A percentile compares a stretch with the other conserved stretches of the same genome.
Conservation (phyloP, 495 filamentous ascomycete species). For the Penicillium bialowiezense region DNA sequence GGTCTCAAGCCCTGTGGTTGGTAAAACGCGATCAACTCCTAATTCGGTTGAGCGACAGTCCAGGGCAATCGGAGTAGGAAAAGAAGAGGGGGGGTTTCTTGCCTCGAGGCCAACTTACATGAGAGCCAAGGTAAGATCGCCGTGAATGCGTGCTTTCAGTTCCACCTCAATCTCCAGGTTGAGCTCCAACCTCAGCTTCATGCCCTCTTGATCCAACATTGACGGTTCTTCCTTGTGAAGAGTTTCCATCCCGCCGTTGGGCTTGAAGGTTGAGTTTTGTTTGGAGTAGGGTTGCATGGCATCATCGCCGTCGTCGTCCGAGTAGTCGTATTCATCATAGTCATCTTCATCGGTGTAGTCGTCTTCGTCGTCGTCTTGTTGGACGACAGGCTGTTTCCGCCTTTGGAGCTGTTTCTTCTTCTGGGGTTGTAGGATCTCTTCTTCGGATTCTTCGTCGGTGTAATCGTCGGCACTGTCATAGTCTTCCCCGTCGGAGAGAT, state of each 20-base stretch:
- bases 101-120: slow-evolving; percentile 59
- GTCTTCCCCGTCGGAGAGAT: slow-evolving; percentile 39
- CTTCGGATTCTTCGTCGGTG: slow-evolving; percentile 34
- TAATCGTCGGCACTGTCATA: slow-evolving; percentile 36
- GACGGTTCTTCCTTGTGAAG: slow-evolving; percentile 27
- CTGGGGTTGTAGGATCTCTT: slow-evolving; percentile 9
- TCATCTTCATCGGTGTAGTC: slow-evolving; percentile 51
- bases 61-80: not conserved
- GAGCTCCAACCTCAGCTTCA: slow-evolving; percentile 75
- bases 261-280: slow-evolving; percentile 7
- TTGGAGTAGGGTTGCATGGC: slow-evolving; percentile 46
- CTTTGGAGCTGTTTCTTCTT: slow-evolving; percentile 33
- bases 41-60: slow-evolving; percentile 20
- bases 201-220: slow-evolving; percentile 44
- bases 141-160: slow-evolving; percentile 86
- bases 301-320: slow-evolving; percentile 26
- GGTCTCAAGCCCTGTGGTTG: slow-evolving; percentile 30
- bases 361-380: slow-evolving; percentile 22
- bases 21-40: slow-evolving; percentile 32
- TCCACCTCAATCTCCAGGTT: slow-evolving; percentile 87
- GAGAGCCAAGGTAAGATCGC: slow-evolving; percentile 79
- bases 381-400: slow-evolving; percentile 21
- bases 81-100: slow-evolving; percentile 1
- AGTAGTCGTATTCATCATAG: slow-evolving; percentile 44
- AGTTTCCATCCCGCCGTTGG: slow-evolving; percentile 31